Percentiles rank a stretch among this genome's conserved stretches.
phyloP scores from a whole-genome alignment of 768 basidiomycete species.

The Pleurotus tuoliensis region DNA sequence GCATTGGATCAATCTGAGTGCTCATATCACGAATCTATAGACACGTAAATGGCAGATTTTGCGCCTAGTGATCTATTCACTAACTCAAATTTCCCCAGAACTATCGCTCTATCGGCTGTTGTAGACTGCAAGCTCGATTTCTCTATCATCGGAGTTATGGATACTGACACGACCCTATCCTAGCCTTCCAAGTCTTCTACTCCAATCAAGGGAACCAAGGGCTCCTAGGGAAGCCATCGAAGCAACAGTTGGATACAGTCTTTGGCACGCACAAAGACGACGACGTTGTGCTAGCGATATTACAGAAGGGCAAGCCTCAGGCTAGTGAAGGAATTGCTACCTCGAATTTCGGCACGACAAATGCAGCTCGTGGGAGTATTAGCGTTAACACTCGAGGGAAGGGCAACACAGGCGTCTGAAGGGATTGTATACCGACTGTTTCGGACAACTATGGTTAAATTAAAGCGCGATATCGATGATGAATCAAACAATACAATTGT shows the following conservation, averaged over 20 bases:
- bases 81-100: constrained; percentile 31
- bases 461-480: not conserved
- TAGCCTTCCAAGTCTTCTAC: constrained; percentile 71
- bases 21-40: constrained; percentile 32
- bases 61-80: not conserved
- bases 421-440: not conserved
- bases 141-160: not conserved
- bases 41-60: constrained; percentile 52
- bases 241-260: constrained; percentile 74
- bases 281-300: constrained; percentile 56
- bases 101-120: constrained; percentile 68
- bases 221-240: constrained; percentile 67
- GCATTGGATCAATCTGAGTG: constrained; percentile 9
- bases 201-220: constrained; percentile 78
- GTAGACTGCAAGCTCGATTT: constrained; percentile 65
- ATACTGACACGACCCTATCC: not conserved
- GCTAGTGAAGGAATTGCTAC: constrained; percentile 40
- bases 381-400: constrained; percentile 37
- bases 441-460: not conserved
- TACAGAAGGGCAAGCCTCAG: constrained; percentile 63
- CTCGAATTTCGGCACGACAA: constrained; percentile 12
- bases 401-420: constrained; percentile 31
- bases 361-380: constrained; percentile 27
- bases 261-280: constrained; percentile 65
- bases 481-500: not conserved